Evolutionary conservation across 2,329 filamentous ascomycete species (phyloP).

Genomic region (Sarocladiaceae sp.): DNA sequence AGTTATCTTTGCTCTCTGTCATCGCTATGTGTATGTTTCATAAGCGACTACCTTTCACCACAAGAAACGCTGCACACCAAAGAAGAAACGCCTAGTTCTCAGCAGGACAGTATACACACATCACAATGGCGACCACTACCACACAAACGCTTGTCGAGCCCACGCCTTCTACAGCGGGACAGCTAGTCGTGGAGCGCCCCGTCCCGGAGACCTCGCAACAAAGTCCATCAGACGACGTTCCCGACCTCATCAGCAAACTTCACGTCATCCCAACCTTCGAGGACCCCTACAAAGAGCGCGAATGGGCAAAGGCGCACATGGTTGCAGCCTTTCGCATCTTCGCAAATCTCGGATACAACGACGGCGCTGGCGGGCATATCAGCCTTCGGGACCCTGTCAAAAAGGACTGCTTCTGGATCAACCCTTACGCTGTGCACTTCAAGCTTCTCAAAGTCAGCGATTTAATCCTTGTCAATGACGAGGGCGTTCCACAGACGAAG

Average conservation of each 20-base stretch:
- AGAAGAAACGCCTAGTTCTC: too few relatives aligned
- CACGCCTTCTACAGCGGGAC: too few relatives aligned
- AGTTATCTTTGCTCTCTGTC: too few relatives aligned
- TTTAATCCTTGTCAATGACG: constrained; percentile 59
- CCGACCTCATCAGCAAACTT: background rate
- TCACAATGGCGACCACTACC: too few relatives aligned
- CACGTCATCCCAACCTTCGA: constrained; percentile 5
- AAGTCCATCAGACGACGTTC: too few relatives aligned
- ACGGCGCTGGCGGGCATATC: constrained; percentile 67
- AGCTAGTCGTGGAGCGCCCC: too few relatives aligned
- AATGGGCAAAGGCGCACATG: constrained; percentile 51
- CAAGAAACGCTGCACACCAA: too few relatives aligned
- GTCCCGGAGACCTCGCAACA: too few relatives aligned
- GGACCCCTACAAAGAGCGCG: constrained; percentile 14
- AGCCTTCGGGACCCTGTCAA: constrained; percentile 43
- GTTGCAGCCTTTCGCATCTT: constrained; percentile 65
- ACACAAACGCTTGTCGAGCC: too few relatives aligned
- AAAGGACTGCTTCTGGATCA: constrained; percentile 34
- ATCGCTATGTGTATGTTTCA: too few relatives aligned
- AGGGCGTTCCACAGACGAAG: constrained; percentile 42
- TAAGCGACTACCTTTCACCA: too few relatives aligned
- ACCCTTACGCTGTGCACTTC: constrained; percentile 63
- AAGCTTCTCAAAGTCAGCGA: constrained; percentile 60
- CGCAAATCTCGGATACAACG: constrained; percentile 59
- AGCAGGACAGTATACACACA: too few relatives aligned